Evolutionary conservation across 768 basidiomycete genomes (phyloP).

Genomic region (Albatrellus ellisii): DNA sequence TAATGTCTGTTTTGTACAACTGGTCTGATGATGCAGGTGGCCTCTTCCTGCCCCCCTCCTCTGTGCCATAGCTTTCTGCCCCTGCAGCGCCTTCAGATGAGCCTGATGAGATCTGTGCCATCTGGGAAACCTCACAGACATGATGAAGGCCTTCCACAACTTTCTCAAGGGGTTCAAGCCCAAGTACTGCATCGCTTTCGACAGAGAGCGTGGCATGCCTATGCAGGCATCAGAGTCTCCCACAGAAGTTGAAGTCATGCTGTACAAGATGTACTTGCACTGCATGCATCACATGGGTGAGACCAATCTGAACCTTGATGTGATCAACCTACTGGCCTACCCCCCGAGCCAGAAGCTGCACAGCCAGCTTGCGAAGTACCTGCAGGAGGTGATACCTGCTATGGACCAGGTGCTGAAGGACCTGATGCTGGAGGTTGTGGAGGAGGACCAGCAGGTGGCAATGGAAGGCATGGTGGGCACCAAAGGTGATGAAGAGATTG

Average conservation of each 20-base stretch:
- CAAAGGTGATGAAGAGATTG: conserved; percentile 74
- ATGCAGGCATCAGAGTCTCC: conserved; percentile 41
- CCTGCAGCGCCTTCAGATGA: conserved; percentile 52
- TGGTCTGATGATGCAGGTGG: too few species aligned
- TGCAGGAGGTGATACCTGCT: conserved; percentile 92
- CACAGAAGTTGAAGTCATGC: conserved; percentile 48
- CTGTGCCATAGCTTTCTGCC: conserved; percentile 42
- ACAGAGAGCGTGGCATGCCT: conserved; percentile 44
- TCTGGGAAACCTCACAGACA: conserved; percentile 91
- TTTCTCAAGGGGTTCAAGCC: conserved; percentile 89
- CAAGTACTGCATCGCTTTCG: conserved; percentile 69
- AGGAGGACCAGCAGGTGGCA: conserved; percentile 61
- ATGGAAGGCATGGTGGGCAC: conserved; percentile 61
- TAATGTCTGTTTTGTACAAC: too few species aligned
- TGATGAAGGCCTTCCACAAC: conserved; percentile 81
- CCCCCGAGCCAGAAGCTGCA: conserved; percentile 76
- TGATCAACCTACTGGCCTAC: conserved; percentile 76
- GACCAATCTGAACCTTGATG: conserved; percentile 85
- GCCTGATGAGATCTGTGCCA: conserved; percentile 77
- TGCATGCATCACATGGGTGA: conserved; percentile 84
- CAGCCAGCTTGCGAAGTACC: conserved; percentile 79
- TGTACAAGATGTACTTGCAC: conserved; percentile 74
- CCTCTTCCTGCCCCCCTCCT: conserved; percentile 45
- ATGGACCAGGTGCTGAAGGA: conserved; percentile 97
- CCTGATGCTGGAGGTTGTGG: conserved; percentile 77